Base-by-base conservation (phyloP, 202 grass and related monocot genomes). In the Carex sylvatica region DNA sequence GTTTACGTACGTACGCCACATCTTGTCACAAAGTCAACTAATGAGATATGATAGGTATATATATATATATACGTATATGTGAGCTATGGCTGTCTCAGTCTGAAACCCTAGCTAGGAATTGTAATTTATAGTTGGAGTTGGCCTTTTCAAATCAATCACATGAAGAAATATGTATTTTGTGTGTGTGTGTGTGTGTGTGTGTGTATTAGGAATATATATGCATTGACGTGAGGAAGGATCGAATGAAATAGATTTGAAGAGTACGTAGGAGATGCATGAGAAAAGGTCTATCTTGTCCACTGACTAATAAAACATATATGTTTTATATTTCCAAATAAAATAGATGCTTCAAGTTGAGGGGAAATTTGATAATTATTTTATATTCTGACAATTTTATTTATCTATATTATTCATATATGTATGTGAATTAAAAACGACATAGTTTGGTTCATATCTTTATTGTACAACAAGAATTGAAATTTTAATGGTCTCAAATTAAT, bases 81-180 rank as follows among this genome's bases (percentile, higher is more conserved):
- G 71, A 77, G 49, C 28, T 56, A 54, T 83, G 61, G 13, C 54
- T 72, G 70, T 68, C 64, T 53, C 59, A 62, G 70, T 76, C 51
- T 70, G 40, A 78, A 66, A 66, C 51, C 22, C 36, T 7, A 78
- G 36, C 63, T 24, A 85, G 11, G 46, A 49, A 49, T 49, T 49
- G 10, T 49, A 68, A 82, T 42, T 7, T 46, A 46, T 54, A 59
- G 46, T 70, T 69, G 55, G 61, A 33, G 31, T 79, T 80, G 84
- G 76, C 64, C 76, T 80, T 86, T 86, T 86, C 84, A 81, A 61
- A 74, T 86, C 84, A 85, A 85, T 86, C 84, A 81, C 61, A 51
- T 35, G 23, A 26, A 65, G 31, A 65, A 12, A 55, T 51, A 22
- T 59, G 16, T 63, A 67, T 47, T 40, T 62, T 36, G 46, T 24